These are phyloP conservation scores for Salix purpurea DNA, from an alignment of 345 rosid species.

Conservation along the genomic window DNA sequence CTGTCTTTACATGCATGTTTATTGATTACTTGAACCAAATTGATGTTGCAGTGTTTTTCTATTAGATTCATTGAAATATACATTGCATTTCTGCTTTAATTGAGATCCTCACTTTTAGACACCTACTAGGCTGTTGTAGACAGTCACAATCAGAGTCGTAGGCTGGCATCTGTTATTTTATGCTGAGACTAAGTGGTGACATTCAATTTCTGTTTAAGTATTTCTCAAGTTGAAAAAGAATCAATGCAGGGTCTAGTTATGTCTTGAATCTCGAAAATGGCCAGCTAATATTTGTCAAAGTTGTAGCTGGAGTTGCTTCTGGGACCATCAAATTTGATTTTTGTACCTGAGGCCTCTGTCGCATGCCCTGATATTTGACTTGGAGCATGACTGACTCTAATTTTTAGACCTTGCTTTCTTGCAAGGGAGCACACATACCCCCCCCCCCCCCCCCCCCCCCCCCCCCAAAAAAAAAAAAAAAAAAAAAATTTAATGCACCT, in stretches of 20 bases:
- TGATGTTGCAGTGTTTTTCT: not conserved
- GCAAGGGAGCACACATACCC: too few species aligned
- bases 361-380: not conserved
- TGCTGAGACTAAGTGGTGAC: not conserved
- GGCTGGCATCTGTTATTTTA: not conserved
- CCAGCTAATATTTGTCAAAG: not conserved
- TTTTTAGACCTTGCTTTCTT: too few species aligned
- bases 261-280: not conserved
- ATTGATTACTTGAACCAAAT: not conserved
- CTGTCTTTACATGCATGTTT: slow-evolving; percentile 1
- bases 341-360: not conserved
- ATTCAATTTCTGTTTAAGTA: not conserved
- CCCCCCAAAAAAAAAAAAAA: too few species aligned
- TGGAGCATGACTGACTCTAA: not conserved
- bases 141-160: not conserved
- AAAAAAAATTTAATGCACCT: not conserved
- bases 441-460: too few species aligned
- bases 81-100: not conserved
- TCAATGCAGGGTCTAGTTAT: not conserved
- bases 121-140: not conserved
- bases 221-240: not conserved
- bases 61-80: not conserved
- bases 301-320: not conserved
- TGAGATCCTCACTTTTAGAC: not conserved
- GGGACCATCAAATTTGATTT: not conserved